Conservation (phyloP, 2,329 filamentous ascomycete genomes). For the Alternaria longipes region DNA sequence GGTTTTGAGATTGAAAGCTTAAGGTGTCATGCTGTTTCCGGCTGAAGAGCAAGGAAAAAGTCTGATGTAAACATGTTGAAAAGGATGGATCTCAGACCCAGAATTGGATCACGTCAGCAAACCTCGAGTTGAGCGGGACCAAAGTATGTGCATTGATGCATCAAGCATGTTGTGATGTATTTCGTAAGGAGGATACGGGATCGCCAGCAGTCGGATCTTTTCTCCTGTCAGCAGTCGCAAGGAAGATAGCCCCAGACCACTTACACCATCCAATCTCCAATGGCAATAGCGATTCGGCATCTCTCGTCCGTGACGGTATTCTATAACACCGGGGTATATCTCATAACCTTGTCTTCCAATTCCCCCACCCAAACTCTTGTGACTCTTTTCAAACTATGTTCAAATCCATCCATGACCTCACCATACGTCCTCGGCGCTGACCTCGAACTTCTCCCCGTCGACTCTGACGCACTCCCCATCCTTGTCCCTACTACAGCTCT, state of each 20-base stretch:
- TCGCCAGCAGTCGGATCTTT: neutral
- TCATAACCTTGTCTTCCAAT: neutral
- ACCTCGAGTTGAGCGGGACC: neutral
- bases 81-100: too few relatives aligned
- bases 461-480: slow-evolving; percentile 78
- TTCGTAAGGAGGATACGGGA: neutral
- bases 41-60: neutral
- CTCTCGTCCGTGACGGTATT: neutral
- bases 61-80: neutral
- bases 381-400: neutral
- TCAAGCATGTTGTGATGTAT: neutral
- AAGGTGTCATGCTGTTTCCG: neutral
- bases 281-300: neutral
- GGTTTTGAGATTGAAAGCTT: neutral
- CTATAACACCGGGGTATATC: neutral
- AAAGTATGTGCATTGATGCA: neutral
- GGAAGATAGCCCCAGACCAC: fast-evolving
- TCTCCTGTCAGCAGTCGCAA: neutral
- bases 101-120: neutral
- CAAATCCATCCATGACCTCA: slow-evolving; percentile 43
- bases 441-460: slow-evolving; percentile 80
- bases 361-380: too few relatives aligned
- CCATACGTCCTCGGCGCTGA: slow-evolving; percentile 88
- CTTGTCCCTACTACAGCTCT: slow-evolving; percentile 83
- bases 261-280: neutral